These are phyloP conservation scores for Stagonosporopsis chrysanthemi DNA, from an alignment of 2,329 filamentous ascomycete genomes.

Conservation along the genomic window DNA sequence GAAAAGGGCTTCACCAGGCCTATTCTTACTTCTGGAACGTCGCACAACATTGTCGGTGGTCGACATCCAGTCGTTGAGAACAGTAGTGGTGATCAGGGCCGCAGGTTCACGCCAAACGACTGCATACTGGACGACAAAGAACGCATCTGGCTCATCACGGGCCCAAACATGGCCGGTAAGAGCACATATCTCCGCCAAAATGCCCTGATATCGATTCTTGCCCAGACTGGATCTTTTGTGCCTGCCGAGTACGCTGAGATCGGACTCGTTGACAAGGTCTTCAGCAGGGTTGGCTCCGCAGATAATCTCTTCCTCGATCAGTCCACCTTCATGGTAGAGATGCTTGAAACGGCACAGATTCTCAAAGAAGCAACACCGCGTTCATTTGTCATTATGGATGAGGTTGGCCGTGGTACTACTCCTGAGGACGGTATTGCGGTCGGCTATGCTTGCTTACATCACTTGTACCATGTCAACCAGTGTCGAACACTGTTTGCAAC, in stretches of 20 bases:
- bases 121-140: constrained; percentile 80
- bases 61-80: constrained; percentile 92
- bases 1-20: constrained; percentile 80
- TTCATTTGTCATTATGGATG: constrained; percentile 96
- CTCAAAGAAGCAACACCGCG: constrained; percentile 81
- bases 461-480: constrained; percentile 78
- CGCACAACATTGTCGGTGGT: constrained; percentile 82
- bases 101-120: constrained; percentile 85
- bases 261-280: constrained; percentile 94
- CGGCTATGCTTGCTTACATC: constrained; percentile 85
- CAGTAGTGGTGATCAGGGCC: constrained; percentile 78
- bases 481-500: constrained; percentile 91
- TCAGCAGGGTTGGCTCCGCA: constrained; percentile 84
- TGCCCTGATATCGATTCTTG: constrained; percentile 90
- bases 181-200: constrained; percentile 96
- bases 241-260: constrained; percentile 86
- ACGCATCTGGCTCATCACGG: constrained; percentile 72
- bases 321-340: constrained; percentile 99
- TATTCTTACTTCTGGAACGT: constrained; percentile 66
- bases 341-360: constrained; percentile 94
- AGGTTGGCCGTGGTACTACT: constrained; percentile 93
- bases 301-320: constrained; percentile 95
- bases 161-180: constrained; percentile 99
- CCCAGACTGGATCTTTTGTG: constrained; percentile 91
- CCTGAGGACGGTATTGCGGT: constrained; percentile 91